Percentiles rank a stretch among this genome's conserved stretches.
phyloP scores from a whole-genome alignment of 208 protist species.

The Hexamita inflata region DNA sequence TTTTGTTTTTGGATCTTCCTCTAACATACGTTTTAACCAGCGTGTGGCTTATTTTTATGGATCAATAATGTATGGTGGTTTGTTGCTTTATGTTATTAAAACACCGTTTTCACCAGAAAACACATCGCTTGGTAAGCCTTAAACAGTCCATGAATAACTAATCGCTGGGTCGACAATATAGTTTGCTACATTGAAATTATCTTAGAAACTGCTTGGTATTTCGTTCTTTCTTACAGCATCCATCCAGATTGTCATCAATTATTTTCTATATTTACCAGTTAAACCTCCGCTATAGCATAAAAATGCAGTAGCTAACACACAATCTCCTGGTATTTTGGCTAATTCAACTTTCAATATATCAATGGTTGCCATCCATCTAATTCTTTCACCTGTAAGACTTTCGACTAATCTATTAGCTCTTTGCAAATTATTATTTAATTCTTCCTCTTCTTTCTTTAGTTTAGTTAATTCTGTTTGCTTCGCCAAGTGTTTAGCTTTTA shows the following conservation, averaged over 20 bases:
- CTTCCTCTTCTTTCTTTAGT: constrained; percentile 64
- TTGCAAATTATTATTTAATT: constrained; percentile 82
- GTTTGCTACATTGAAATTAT: constrained; percentile 6
- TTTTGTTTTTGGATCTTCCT: constrained; percentile 56
- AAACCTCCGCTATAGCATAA: constrained; percentile 88
- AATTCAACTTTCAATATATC: background rate
- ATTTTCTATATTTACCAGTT: constrained; percentile 68
- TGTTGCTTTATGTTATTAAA: constrained; percentile 71
- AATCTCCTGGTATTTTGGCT: constrained; percentile 62
- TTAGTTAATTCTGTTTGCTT: constrained; percentile 29
- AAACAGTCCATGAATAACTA: background rate
- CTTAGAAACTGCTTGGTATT: background rate
- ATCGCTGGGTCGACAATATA: background rate
- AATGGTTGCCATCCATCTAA: constrained; percentile 71
- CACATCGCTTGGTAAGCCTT: constrained; percentile 3
- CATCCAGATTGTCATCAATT: constrained; percentile 64
- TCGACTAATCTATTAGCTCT: constrained; percentile 81
- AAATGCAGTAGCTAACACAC: constrained; percentile 79
- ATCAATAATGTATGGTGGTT: constrained; percentile 88
- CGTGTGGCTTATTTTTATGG: constrained; percentile 93
- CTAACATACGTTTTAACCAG: constrained; percentile 75
- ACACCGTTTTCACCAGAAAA: constrained; percentile 65
- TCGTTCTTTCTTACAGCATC: background rate
- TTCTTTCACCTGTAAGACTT: constrained; percentile 79
- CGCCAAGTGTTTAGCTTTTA: constrained; percentile 66